Base-by-base conservation (phyloP, 2,329 filamentous ascomycete species). In the Fusarium pilosicola region DNA sequence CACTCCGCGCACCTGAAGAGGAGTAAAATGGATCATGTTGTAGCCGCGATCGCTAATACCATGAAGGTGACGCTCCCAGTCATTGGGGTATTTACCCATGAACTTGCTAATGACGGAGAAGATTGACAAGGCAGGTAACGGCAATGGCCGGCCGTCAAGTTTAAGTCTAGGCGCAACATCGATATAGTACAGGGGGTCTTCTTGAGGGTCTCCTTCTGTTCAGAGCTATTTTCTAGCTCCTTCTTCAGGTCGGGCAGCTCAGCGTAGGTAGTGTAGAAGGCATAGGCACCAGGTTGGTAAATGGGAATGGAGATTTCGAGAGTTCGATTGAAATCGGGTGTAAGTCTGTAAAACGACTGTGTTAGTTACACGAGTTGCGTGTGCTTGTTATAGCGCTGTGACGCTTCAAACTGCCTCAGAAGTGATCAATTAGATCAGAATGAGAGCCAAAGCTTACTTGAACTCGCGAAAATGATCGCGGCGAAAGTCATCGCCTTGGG, bases 11-110 rank as follows among this genome's bases (percentile, higher is more conserved):
- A 93, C 88, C 87, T 97, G 96, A 74, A 99, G 86, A 15, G 96
- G 96, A 5, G 96, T 98, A 82, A 99, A 99, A 83, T 99, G 96
- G 68, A 99, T 91, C 95, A 98, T 98, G 84, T 99, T 99, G 87
- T 99, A 99, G 51, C 95, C 95, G 70, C 96, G 89, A 78, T 93
- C 90, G 80, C 94, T 93, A 81, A 99, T 97, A 34, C 96, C 95
- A 64, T 89, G 88, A 65, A 99, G 85, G 81, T 98, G 96, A 58
- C 90, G 92, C 80, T 98, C 91, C 95, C 96, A 99, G 78, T 97
- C 94, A 22, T 87, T 87, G 1, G 96, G 94, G 80, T 96, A 97
- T 79, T 92, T 91, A 71, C 96, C 96, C 94, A 99, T 97, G 84
- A 98, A 98, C 84, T 99, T 99, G 80, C 96, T 98, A 72, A 99